phyloP scores from a whole-genome alignment of 805 yeast genomes.

The Hemisphaericaspora nanyangensis region DNA sequence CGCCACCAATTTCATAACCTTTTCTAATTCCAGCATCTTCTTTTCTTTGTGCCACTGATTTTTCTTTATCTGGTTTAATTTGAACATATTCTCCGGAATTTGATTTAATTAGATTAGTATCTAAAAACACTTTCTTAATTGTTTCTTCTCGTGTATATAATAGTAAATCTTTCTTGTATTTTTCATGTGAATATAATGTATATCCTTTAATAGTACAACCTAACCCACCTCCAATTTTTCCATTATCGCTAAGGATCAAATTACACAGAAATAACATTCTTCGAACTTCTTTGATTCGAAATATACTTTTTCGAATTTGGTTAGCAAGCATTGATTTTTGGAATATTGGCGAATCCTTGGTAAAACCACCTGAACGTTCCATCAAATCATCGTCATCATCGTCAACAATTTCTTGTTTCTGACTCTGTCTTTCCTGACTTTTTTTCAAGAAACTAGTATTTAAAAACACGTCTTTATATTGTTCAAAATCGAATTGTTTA shows the following conservation, averaged over 20 bases:
- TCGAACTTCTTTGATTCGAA: conserved; percentile 56
- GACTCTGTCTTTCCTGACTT: conserved; percentile 3
- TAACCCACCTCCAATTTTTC: conserved; percentile 33
- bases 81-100: conserved; percentile 44
- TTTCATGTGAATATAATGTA: conserved; percentile 55
- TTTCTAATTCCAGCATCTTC: conserved; percentile 27
- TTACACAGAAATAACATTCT: conserved; percentile 62
- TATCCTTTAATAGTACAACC: conserved; percentile 71
- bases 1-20: conserved; percentile 22
- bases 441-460: conserved; percentile 41
- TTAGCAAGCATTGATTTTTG: conserved; percentile 11
- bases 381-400: conserved; percentile 12
- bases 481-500: conserved; percentile 26
- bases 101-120: conserved; percentile 34
- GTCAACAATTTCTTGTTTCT: conserved; percentile 11
- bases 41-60: conserved; percentile 34
- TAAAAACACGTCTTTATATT: conserved; percentile 56
- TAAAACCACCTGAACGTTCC: conserved; percentile 3
- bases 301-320: conserved; percentile 25
- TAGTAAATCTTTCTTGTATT: conserved; percentile 29
- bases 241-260: conserved; percentile 50
- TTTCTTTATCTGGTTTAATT: conserved; percentile 24
- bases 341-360: conserved; percentile 13
- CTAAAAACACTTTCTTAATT: conserved; percentile 49
- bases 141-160: conserved; percentile 12